Evolutionary conservation across 768 basidiomycete genomes (phyloP), one percentile per base, ranked within the genome.

Genomic region (Amanita thiersii): DNA sequence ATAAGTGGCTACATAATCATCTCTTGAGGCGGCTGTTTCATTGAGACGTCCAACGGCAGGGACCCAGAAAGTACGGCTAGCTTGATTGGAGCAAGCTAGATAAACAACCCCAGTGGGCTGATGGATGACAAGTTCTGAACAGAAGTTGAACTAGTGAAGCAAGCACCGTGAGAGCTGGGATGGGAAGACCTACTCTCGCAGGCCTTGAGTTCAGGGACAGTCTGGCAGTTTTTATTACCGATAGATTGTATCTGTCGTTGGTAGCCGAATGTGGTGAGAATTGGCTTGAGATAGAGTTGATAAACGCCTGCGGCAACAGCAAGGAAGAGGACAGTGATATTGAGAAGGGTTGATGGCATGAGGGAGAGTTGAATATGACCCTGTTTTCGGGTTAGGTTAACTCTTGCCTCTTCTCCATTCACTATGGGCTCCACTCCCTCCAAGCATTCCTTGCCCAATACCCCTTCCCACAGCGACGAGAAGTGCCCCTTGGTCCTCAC

Each of bases 1-100:
- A 55, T 78, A 83, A 2, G 65, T 70, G 8, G 79, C 79, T 45
- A 85, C 65, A 50, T 75, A 78, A 52, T 82, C 81, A 7, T 53
- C 48, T 21, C 61, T 51, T 0, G 69, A 63, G 12, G 61, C 58
- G 19, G 67, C 70, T 9, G 55, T 61, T 26, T 59, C 52, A 40
- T 69, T 68, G 19, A 69, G 48, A 17, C 56, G 58, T 2, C 35
- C 40, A 2, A 66, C 34, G 2, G 68, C 51, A 11, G 81, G 82
- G 0, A 60, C 61, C 81, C 81, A 85, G 26, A 64, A 60, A 0
- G 56, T 46, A 17, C 79, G 71, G 25, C 61, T 69, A 10, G 48
- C 53, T 1, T 62, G 72, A 0, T 67, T 69, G 2, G 79, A 79
- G 50, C 82, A 84, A 8, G 81, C 79, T 5, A 81, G 66, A 50